phyloP scores from a whole-genome alignment of 768 basidiomycete species.

The Lentinus tigrinus region DNA sequence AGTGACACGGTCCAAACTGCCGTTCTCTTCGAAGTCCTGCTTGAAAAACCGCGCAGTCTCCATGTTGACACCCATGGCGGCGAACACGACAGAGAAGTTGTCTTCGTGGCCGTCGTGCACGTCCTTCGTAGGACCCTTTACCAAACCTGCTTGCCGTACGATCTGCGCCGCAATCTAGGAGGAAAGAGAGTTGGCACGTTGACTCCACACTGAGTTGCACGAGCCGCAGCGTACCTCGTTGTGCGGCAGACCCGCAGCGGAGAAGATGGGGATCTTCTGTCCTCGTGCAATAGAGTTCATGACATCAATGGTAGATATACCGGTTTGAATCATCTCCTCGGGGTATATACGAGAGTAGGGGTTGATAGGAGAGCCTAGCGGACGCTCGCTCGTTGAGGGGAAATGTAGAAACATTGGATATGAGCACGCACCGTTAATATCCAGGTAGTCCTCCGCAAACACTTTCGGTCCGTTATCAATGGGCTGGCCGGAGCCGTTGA shows the following conservation, averaged over 20 bases:
- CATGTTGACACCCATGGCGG: conserved; percentile 99
- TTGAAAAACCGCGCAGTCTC: conserved; percentile 99
- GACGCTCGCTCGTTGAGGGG: neutral
- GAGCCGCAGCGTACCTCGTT: conserved; percentile 70
- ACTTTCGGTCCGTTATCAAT: conserved; percentile 99
- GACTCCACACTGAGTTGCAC: neutral
- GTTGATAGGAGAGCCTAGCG: conserved; percentile 91
- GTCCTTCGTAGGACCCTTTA: conserved; percentile 94
- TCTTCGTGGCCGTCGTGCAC: conserved; percentile 99
- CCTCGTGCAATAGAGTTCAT: conserved; percentile 99
- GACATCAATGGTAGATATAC: conserved; percentile 96
- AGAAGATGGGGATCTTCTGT: conserved; percentile 99
- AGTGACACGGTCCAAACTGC: conserved; percentile 94
- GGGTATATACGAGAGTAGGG: conserved; percentile 98
- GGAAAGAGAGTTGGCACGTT: conserved; percentile 2
- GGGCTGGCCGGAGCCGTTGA: conserved; percentile 97
- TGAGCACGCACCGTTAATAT: conserved; percentile 84
- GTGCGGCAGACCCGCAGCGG: conserved; percentile 96
- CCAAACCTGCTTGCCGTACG: conserved; percentile 97
- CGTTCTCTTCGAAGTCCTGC: conserved; percentile 99
- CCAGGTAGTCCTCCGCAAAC: conserved; percentile 98
- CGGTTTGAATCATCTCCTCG: conserved; percentile 99
- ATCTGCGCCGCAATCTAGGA: conserved; percentile 97
- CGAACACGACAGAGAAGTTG: conserved; percentile 99
- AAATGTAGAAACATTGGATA: neutral